Evolutionary conservation across 768 basidiomycete species (phyloP).

Genomic region (Pisolithus orientalis): DNA sequence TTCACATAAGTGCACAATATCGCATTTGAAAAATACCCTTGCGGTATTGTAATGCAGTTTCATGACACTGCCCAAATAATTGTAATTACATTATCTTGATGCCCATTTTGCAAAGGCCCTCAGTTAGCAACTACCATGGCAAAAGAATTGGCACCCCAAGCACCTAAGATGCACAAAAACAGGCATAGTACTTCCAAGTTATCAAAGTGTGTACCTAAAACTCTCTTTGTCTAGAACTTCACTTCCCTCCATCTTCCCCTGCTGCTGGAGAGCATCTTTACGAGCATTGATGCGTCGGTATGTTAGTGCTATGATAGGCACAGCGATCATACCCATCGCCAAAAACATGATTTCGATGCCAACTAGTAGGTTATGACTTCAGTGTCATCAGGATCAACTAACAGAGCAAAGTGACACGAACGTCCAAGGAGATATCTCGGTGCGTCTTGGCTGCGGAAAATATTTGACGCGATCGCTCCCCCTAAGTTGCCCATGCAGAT

Average conservation of each 20-base stretch:
- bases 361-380: slow-evolving; percentile 31
- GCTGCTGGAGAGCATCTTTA: slow-evolving; percentile 30
- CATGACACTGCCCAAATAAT: too few species aligned
- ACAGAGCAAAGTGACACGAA: slow-evolving; percentile 26
- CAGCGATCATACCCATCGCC: slow-evolving; percentile 40
- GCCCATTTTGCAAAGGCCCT: too few species aligned
- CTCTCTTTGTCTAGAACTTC: background rate
- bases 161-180: too few species aligned
- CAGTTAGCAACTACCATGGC: too few species aligned
- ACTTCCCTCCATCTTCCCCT: background rate
- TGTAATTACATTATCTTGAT: too few species aligned
- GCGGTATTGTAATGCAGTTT: too few species aligned
- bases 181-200: background rate
- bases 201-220: background rate
- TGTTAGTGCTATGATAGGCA: slow-evolving; percentile 40
- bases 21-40: too few species aligned
- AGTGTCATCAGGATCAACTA: background rate
- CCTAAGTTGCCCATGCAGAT: slow-evolving; percentile 62
- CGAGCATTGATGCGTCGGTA: slow-evolving; percentile 50
- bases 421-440: slow-evolving; percentile 59
- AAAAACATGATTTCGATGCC: slow-evolving; percentile 63
- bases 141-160: too few species aligned
- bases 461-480: slow-evolving; percentile 54
- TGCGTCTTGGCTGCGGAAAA: slow-evolving; percentile 51
- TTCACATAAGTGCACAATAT: too few species aligned